Base-by-base conservation (phyloP, 768 basidiomycete species). In the Boletus reticuloceps region DNA sequence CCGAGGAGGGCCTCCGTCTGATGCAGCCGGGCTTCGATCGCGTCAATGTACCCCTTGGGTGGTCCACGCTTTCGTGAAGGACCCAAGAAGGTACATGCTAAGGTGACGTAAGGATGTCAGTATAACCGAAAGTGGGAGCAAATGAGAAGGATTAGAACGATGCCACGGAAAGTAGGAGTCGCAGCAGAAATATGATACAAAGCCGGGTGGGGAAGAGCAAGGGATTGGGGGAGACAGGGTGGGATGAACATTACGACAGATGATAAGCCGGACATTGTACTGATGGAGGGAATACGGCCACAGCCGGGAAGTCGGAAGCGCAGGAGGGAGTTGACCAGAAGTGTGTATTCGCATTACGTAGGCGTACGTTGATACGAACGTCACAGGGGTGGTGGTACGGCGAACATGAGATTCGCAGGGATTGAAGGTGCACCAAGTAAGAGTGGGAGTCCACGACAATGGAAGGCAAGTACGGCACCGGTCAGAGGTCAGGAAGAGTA, bases 1-100 rank as follows among this genome's bases (percentile, higher is more conserved):
- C 92, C 94, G 29, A 96, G 77, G 40, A 96, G 77, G 0, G 93
- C 93, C 69, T 96, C 93, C 17, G 92, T 91, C 66, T 95, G 91
- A 62, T 96, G 94, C 6, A 96, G 75, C 14, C 91, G 83, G 14
- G 89, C 89, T 72, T 96, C 93, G 62, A 96, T 93, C 29, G 92
- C 92, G 64, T 95, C 92, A 66, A 96, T 94, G 76, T 96, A 96
- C 1, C 93, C 93, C 66, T 91, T 92, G n/a, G 91, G 89, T 4
- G 89, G 89, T 3, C 92, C 92, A 60, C 92, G 86, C 67, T 89
- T 89, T 61, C 87, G 82, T 13, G 88, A 89, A 9, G 88, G 88
- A 3, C 86, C 87, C 39, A 90, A 77, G 71, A 88, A 90, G 0
- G 89, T 89, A 66, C 88, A 91, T 19, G 82, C 87, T 89, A 37